These are phyloP conservation scores for Dendrobium huoshanense DNA, from an alignment of 106 monocot genomes.

Conservation along the genomic window DNA sequence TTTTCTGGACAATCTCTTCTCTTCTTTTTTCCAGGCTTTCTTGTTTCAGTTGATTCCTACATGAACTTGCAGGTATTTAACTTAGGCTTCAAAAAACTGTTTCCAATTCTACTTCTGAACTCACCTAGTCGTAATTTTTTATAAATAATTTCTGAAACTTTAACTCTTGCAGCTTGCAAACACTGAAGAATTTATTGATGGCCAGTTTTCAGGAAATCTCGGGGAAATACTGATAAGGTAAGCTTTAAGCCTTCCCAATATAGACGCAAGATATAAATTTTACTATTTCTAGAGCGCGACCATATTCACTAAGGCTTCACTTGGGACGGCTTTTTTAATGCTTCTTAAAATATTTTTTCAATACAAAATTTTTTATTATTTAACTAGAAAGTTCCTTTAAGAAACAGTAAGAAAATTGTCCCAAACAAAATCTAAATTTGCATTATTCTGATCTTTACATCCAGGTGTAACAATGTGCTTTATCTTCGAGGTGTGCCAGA, in stretches of 20 bases:
- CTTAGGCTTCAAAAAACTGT: background rate
- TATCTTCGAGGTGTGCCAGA: constrained; percentile 90
- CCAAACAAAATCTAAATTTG: background rate
- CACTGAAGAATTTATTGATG: constrained; percentile 90
- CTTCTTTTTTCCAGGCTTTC: constrained; percentile 51
- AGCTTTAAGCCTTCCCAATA: background rate
- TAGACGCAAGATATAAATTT: no score
- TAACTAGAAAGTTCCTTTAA: no score
- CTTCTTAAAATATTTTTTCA: no score
- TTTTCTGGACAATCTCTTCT: background rate
- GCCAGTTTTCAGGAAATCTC: constrained; percentile 85
- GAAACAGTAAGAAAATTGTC: no score
- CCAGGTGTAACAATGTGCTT: constrained; percentile 89
- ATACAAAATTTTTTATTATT: no score
- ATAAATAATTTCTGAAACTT: background rate
- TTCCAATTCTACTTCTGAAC: background rate
- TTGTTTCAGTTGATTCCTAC: constrained; percentile 93
- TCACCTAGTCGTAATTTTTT: background rate
- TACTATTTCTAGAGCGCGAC: no score
- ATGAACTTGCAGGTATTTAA: constrained; percentile 87
- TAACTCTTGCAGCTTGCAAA: constrained; percentile 59
- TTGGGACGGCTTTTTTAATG: no score
- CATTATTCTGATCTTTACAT: background rate
- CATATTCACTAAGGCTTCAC: no score
- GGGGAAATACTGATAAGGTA: constrained; percentile 96